Evolutionary conservation across 2,329 filamentous ascomycete species (phyloP), one percentile per base, ranked within the genome.

Genomic region (Pseudogymnoascus sp.): DNA sequence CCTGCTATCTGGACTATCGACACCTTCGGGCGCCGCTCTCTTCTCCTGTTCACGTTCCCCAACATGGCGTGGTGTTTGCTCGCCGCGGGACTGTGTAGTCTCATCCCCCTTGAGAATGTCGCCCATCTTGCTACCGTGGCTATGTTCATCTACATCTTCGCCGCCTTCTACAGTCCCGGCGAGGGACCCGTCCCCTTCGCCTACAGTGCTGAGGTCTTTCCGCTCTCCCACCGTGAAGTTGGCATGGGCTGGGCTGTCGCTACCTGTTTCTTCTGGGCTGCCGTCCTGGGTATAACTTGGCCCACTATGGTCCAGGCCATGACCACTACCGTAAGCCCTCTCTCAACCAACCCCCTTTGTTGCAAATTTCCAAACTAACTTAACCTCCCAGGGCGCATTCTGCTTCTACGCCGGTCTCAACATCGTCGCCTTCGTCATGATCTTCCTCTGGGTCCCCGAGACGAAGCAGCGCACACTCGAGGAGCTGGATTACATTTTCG

Each of bases 171-270:
- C 75, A 85, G 83, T 0, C 83, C 84, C 0, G 85, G 82, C 2
- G 87, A 90, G 72, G 88, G 88, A 0, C 83, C 88, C 0, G 87
- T 89, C 6, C 86, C 87, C 0, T 89, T 87, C 70, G 84, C 84
- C 0, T 89, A 89, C 74, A 83, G 80, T 4, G 86, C 87, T 43
- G 88, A 90, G 72, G 85, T 89, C 1, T 90, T 87, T 71, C 87
- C 88, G 0, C 80, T 89, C 0, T 87, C 85, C 1, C 87, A 90
- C 71, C 81, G 88, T 69, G 88, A 90, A 70, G 80, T 89, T 23
- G 88, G 88, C 63, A 90, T 90, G 88, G 82, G 81, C 0, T 89
- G 82, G 74, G 83, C 86, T 6, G 87, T 89, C 7, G 84, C 87
- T 1, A 88, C 85, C 0, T 88, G 85, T 66, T 77, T 88, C 59